Evolutionary conservation across 257 asterid genomes (phyloP).

Genomic region (Solanum pimpinellifolium): DNA sequence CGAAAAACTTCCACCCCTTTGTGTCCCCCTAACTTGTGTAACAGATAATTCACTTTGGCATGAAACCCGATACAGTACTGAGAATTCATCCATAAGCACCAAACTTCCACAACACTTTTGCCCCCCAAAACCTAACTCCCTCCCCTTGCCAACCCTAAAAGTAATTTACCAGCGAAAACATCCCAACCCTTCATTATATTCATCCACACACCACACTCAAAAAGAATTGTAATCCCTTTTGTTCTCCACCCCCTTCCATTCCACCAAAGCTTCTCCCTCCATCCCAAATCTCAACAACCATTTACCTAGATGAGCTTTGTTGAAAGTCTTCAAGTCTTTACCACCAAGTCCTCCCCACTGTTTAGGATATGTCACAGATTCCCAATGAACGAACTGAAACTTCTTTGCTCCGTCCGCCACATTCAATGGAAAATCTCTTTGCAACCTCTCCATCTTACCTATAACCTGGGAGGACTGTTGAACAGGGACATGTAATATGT

Average conservation of each 20-base stretch:
- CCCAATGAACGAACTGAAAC: background rate
- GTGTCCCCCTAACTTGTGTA: background rate
- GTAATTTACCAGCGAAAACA: background rate
- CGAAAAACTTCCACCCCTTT: background rate
- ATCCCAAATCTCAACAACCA: background rate
- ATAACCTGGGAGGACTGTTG: background rate
- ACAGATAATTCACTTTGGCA: background rate
- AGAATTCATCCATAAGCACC: background rate
- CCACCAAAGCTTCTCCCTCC: background rate
- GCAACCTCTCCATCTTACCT: background rate
- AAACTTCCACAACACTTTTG: background rate
- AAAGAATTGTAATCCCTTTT: background rate
- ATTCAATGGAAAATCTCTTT: background rate
- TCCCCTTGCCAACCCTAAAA: background rate
- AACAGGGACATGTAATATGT: background rate
- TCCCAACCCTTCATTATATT: background rate
- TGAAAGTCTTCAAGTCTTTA: background rate
- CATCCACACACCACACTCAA: background rate
- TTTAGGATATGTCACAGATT: background rate
- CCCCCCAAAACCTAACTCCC: background rate
- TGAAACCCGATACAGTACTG: background rate
- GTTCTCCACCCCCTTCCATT: background rate
- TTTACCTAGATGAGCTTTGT: background rate
- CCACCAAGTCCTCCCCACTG: background rate
- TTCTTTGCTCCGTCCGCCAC: background rate